Conservation (phyloP, 202 grass and related monocot species). For the Zoysia matrella region DNA sequence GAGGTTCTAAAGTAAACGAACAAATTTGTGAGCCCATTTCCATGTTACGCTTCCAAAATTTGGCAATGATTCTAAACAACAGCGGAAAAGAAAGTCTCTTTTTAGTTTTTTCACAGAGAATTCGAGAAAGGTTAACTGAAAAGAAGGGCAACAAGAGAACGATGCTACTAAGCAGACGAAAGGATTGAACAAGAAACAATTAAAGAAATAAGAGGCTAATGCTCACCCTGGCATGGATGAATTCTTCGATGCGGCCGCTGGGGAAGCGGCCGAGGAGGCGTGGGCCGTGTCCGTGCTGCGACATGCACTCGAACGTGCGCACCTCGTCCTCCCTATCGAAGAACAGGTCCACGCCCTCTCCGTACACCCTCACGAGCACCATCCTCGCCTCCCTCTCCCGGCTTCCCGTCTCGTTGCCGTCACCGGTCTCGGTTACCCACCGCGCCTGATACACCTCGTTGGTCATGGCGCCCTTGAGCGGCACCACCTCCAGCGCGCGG, state of each 20-base stretch:
- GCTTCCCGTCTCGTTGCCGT: neutral
- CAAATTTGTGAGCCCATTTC: neutral
- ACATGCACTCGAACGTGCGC: slow-evolving; percentile 98
- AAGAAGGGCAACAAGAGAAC: slow-evolving; percentile 14
- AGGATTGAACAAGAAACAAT: neutral
- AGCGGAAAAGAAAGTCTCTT: neutral
- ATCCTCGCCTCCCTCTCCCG: slow-evolving; percentile 54
- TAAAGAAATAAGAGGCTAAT: neutral
- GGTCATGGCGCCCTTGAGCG: slow-evolving; percentile 95
- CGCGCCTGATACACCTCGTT: slow-evolving; percentile 93
- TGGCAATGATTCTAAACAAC: neutral
- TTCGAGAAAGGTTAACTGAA: neutral
- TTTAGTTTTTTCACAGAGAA: neutral
- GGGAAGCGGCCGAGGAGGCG: slow-evolving; percentile 83
- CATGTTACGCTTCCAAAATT: neutral
- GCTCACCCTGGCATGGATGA: slow-evolving; percentile 88
- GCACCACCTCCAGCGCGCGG: slow-evolving; percentile 72
- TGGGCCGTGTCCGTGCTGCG: slow-evolving; percentile 87
- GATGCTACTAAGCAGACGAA: neutral
- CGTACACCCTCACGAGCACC: slow-evolving; percentile 88
- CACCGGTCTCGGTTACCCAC: neutral
- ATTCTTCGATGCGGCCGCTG: slow-evolving; percentile 97
- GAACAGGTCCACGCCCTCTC: slow-evolving; percentile 85
- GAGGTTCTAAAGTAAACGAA: neutral
- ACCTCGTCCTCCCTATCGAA: slow-evolving; percentile 93